phyloP scores from a whole-genome alignment of 1,284 basidiomycete genomes.

The Marasmius tenuissimus region DNA sequence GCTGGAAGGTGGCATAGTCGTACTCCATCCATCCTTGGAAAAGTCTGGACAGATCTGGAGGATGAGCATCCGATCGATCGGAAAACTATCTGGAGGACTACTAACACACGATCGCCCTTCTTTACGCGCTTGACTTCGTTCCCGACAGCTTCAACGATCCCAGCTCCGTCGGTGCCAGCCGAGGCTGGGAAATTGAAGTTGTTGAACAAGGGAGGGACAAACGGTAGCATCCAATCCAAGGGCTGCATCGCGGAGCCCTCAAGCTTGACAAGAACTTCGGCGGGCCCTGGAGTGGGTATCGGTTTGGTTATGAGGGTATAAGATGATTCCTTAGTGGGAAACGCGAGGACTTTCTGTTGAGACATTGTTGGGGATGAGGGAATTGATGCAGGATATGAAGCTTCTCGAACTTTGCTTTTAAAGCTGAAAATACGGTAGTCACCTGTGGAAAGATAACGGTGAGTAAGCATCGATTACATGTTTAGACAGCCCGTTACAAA shows the following conservation, averaged over 20 bases:
- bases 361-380: too few relatives aligned
- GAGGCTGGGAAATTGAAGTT: neutral
- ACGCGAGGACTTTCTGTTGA: too few relatives aligned
- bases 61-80: neutral
- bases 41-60: conserved; percentile 29
- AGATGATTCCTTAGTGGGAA: too few relatives aligned
- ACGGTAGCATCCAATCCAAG: neutral
- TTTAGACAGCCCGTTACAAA: too few relatives aligned
- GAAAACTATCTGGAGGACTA: conserved; percentile 20
- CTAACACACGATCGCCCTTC: conserved; percentile 60
- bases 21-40: conserved; percentile 37
- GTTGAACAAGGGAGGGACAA: neutral
- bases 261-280: neutral
- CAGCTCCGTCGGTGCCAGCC: conserved; percentile 55
- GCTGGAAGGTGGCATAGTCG: conserved; percentile 45
- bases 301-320: neutral
- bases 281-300: neutral
- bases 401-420: too few relatives aligned
- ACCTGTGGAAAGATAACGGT: too few relatives aligned
- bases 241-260: neutral
- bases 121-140: conserved; percentile 46
- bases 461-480: too few relatives aligned
- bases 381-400: too few relatives aligned
- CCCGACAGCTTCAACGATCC: conserved; percentile 54
- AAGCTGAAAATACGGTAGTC: too few relatives aligned